Percentiles rank a stretch among this genome's conserved stretches.
phyloP scores from a whole-genome alignment of 2,329 filamentous ascomycete genomes.

The Stagonosporopsis rhizophila region DNA sequence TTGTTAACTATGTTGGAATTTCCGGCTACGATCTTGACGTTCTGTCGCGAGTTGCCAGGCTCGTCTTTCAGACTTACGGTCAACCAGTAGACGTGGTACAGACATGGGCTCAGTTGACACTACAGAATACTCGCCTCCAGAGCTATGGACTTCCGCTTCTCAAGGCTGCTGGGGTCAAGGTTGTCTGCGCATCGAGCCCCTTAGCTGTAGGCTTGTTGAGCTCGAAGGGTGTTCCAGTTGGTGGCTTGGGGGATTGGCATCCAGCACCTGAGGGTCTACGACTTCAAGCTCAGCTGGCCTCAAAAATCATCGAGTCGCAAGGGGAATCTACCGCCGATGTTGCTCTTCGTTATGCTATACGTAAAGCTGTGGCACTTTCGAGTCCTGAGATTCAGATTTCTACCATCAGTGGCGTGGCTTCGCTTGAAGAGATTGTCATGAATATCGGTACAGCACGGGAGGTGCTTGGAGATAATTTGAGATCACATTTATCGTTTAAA shows the following conservation, averaged over 20 bases:
- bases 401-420: constrained; percentile 2
- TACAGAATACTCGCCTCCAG: constrained; percentile 5
- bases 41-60: not conserved
- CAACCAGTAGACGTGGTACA: constrained; percentile 4
- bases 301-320: not conserved
- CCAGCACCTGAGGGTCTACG: constrained; percentile 1
- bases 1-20: constrained; percentile 1
- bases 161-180: constrained; percentile 1
- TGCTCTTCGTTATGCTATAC: constrained; percentile 4
- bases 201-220: constrained; percentile 3
- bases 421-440: not conserved
- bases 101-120: constrained; percentile 3
- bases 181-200: constrained; percentile 1
- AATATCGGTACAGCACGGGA: constrained; percentile 1
- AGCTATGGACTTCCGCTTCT: not conserved
- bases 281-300: not conserved
- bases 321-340: not conserved
- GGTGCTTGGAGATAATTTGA: not conserved
- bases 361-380: not conserved
- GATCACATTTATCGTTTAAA: not conserved
- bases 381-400: not conserved
- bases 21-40: constrained; percentile 3
- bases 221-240: constrained; percentile 2
- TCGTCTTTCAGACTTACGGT: constrained; percentile 1
- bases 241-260: constrained; percentile 6